A percentile compares a stretch with the other conserved stretches of the same genome.
Evolutionary conservation across 2,329 filamentous ascomycete genomes (phyloP).

Genomic region (Cladorrhinum sp.): DNA sequence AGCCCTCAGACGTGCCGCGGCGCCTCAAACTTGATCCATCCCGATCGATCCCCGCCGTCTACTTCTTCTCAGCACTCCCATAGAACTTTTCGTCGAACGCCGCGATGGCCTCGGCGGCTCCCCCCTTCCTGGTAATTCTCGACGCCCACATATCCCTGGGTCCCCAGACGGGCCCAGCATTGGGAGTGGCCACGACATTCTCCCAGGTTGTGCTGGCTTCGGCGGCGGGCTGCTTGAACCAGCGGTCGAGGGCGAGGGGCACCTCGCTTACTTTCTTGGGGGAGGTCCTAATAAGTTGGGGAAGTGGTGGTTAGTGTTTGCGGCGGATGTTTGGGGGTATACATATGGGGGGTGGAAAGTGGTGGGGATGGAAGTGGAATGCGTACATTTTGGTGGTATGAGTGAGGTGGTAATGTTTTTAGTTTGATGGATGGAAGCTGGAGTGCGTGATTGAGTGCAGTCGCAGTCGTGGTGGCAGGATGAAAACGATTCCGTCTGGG

Average conservation of each 20-base stretch:
- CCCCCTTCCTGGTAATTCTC: neutral
- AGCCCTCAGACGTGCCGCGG: neutral
- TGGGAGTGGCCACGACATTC: neutral
- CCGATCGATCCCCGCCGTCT: neutral
- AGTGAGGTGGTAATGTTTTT: too few relatives aligned
- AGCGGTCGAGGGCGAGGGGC: neutral
- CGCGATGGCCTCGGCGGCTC: neutral
- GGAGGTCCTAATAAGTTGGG: neutral
- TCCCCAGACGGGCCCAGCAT: neutral
- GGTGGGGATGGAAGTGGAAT: neutral
- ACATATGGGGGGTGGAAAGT: too few relatives aligned
- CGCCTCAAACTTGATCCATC: too few relatives aligned
- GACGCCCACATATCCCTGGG: neutral
- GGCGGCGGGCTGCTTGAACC: neutral
- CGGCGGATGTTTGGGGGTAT: too few relatives aligned
- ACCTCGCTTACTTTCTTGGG: neutral
- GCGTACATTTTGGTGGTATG: neutral
- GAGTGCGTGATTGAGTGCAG: too few relatives aligned
- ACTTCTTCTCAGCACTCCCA: neutral
- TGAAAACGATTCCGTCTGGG: too few relatives aligned
- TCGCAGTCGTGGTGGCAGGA: too few relatives aligned
- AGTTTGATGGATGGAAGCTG: neutral
- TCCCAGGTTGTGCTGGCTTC: neutral
- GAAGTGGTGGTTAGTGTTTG: too few relatives aligned
- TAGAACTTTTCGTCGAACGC: neutral